Percentiles rank a stretch among this genome's conserved stretches.
Evolutionary conservation across 1,139 yeast species (phyloP).

Genomic region (Oligophagozyma castellii): DNA sequence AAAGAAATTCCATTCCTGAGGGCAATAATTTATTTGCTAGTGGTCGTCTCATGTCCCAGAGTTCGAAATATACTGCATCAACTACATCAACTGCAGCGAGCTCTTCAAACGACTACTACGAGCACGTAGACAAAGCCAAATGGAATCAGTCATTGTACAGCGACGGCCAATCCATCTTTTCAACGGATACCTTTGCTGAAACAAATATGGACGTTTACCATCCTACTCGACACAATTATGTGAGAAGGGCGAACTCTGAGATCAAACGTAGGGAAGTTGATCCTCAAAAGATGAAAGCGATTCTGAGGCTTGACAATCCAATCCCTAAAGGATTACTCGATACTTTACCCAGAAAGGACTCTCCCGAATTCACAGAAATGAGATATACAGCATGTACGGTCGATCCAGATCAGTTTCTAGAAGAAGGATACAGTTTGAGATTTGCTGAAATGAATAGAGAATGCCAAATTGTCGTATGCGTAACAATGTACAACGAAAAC

Average conservation of each 20-base stretch:
- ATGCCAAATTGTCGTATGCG: slow-evolving; percentile 77
- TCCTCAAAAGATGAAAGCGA: slow-evolving; percentile 32
- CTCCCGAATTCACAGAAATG: slow-evolving; percentile 90
- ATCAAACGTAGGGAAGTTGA: slow-evolving; percentile 51
- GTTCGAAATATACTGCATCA: slow-evolving; percentile 13
- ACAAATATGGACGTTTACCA: slow-evolving; percentile 25
- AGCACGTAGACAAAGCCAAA: slow-evolving; percentile 14
- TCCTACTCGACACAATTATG: slow-evolving; percentile 37
- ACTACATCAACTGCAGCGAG: slow-evolving; percentile 18
- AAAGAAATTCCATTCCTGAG: slow-evolving; percentile 2
- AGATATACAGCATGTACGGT: slow-evolving; percentile 89
- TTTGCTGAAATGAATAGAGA: slow-evolving; percentile 77
- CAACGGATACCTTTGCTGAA: slow-evolving; percentile 27
- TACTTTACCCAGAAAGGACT: slow-evolving; percentile 67
- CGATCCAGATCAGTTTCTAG: slow-evolving; percentile 72
- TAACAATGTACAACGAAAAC: slow-evolving; percentile 95
- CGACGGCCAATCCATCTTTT: slow-evolving; percentile 21
- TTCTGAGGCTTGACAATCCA: slow-evolving; percentile 81
- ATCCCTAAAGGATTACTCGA: slow-evolving; percentile 76
- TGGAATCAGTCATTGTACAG: slow-evolving; percentile 17
- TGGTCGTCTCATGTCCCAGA: slow-evolving; percentile 9
- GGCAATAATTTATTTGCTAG: slow-evolving; percentile 8
- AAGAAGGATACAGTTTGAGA: slow-evolving; percentile 70
- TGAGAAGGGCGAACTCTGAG: slow-evolving; percentile 40
- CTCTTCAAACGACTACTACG: slow-evolving; percentile 12